Evolutionary conservation across 495 filamentous ascomycete species (phyloP).

Genomic region (Daldinia childiae): DNA sequence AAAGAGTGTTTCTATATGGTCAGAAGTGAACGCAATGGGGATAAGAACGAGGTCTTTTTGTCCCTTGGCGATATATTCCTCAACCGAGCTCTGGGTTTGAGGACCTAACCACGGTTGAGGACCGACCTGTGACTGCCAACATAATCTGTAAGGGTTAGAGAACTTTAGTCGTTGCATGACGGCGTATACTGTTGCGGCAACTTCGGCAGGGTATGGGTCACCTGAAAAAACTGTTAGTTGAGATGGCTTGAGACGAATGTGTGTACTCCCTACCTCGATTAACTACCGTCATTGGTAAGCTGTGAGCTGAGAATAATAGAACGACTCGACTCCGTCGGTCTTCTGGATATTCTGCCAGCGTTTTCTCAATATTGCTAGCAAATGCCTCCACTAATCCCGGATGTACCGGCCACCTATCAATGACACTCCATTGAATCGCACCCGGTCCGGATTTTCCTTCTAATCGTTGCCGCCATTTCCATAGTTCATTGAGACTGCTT

Average conservation of each 20-base stretch:
- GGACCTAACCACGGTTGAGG: constrained; percentile 95
- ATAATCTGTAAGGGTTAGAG: constrained; percentile 88
- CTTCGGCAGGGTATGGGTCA: constrained; percentile 96
- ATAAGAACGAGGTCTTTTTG: constrained; percentile 92
- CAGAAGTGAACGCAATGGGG: constrained; percentile 96
- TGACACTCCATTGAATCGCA: constrained; percentile 93
- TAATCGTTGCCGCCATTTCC: constrained; percentile 91
- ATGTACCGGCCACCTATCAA: constrained; percentile 96
- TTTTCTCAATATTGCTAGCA: constrained; percentile 86
- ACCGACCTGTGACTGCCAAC: constrained; percentile 98
- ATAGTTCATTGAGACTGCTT: constrained; percentile 94
- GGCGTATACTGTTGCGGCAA: constrained; percentile 95
- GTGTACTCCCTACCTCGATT: constrained; percentile 72
- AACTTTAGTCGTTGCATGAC: constrained; percentile 91
- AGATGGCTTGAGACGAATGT: not conserved
- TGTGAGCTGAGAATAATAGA: constrained; percentile 93
- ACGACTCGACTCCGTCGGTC: constrained; percentile 81
- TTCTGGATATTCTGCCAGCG: constrained; percentile 81
- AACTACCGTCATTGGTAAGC: constrained; percentile 94
- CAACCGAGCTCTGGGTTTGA: constrained; percentile 88
- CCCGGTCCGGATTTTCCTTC: constrained; percentile 78
- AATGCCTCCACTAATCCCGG: constrained; percentile 90
- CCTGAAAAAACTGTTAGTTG: constrained; percentile 59
- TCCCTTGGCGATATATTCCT: constrained; percentile 87
- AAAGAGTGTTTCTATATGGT: constrained; percentile 97